Evolutionary conservation across 306 rosid genomes (phyloP).

Genomic region (Vigna angularis): DNA sequence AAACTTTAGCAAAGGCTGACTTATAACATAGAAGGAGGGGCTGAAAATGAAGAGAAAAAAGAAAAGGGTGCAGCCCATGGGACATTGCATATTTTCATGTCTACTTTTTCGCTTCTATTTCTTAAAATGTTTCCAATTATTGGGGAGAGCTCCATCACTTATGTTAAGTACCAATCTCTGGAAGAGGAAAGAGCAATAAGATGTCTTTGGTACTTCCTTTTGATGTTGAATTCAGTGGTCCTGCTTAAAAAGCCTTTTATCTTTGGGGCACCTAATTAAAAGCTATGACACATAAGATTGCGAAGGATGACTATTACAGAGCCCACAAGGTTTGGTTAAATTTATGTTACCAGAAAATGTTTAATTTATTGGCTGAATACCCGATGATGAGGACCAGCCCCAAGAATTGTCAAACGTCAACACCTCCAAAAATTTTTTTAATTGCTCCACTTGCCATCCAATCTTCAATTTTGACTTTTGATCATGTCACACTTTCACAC

Average conservation of each 20-base stretch:
- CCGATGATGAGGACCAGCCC: slow-evolving; percentile 17
- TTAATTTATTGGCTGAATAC: background rate
- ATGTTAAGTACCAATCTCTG: background rate
- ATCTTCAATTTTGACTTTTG: slow-evolving; percentile 33
- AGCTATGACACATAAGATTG: slow-evolving; percentile 5
- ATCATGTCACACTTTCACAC: slow-evolving; percentile 19
- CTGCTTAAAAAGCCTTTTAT: background rate
- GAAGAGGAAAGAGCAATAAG: slow-evolving; percentile 11
- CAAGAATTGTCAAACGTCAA: slow-evolving; percentile 25
- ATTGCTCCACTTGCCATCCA: background rate
- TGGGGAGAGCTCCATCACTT: slow-evolving; percentile 27
- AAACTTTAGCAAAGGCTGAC: slow-evolving; percentile 53
- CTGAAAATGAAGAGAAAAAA: slow-evolving; percentile 3
- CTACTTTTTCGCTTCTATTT: slow-evolving; percentile 27
- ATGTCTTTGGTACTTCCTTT: background rate
- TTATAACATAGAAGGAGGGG: slow-evolving; percentile 26
- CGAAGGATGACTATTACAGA: slow-evolving; percentile 4
- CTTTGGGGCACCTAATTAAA: slow-evolving; percentile 4
- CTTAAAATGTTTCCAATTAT: slow-evolving; percentile 44
- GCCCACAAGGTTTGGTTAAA: slow-evolving; percentile 8
- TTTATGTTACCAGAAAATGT: slow-evolving; percentile 24
- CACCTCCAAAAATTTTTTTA: slow-evolving; percentile 26
- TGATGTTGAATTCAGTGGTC: slow-evolving; percentile 20
- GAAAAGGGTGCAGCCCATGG: slow-evolving; percentile 6
- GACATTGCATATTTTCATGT: slow-evolving; percentile 40